Base-by-base conservation (phyloP, 1,284 basidiomycete genomes). In the Irpex sp. region DNA sequence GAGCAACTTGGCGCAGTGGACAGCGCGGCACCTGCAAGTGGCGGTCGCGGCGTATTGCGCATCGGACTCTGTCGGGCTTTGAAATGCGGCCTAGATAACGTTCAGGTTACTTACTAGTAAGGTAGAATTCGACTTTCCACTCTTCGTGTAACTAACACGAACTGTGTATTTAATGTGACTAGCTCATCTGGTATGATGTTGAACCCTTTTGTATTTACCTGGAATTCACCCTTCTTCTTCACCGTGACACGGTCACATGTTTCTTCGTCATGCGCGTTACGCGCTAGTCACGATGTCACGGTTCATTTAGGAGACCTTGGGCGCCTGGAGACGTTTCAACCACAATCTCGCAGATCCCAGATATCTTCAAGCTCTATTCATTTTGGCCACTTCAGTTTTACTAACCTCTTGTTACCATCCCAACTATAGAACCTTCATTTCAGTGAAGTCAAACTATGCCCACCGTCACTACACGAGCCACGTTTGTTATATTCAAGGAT, bases 401-500 rank as follows among this genome's bases (percentile, higher is more conserved):
- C n/a, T 36, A 23, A 45, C 39, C 19, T 23, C 19, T 28, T 16
- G 10, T 45, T 45, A 14, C 4, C 12, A 45, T n/a, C 51, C n/a
- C 33, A 16, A n/a, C 21, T 58, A 23, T 19, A 49, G 28, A 36
- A n/a, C 35, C 47, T 18, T 16, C 9, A 16, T 12, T 42, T 58
- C 5, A 5, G 12, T 28, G 21, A 10, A 21, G 6, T 18, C 23
- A 54, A 56, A 19, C 3, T 35, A 54, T 54, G 52, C 14, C 52
- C 12, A 36, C 52, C 84, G 18, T 52, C 51, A 52, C 87, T 80
- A 76, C 83, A 67, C 72, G 76, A 63, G 82, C 84, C 63, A 77
- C 76, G 37, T 90, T 90, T 70, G 81, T 82, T 58, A 84, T 90
- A 60, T 90, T 88, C 72, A 80, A 82, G 66, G 88, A 90, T 73